Percentiles rank a stretch among this genome's conserved stretches.
phyloP scores from a whole-genome alignment of 257 asterid genomes.

The Nicotiana obtusifolia region DNA sequence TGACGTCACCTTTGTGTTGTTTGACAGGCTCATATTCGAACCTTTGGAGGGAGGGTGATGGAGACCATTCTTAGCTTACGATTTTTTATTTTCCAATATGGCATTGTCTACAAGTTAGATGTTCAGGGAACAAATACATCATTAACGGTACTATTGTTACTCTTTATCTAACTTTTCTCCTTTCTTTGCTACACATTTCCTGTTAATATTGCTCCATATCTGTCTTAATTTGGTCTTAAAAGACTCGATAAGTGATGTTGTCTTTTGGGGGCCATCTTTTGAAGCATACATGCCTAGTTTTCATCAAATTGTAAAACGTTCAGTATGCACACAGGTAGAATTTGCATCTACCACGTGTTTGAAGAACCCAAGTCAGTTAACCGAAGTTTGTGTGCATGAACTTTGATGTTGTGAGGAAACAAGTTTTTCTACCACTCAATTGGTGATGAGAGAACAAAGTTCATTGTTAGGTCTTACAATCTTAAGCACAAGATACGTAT shows the following conservation, averaged over 20 bases:
- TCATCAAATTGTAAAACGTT: background rate
- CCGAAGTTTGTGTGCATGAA: background rate
- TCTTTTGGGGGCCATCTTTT: background rate
- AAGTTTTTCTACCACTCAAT: background rate
- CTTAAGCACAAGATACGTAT: background rate
- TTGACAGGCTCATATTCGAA: conserved; percentile 90
- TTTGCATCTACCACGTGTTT: background rate
- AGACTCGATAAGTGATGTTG: background rate
- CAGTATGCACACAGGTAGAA: background rate
- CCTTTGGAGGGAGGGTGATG: conserved; percentile 79
- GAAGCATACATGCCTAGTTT: background rate
- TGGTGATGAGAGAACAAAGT: background rate
- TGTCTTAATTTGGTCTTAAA: background rate
- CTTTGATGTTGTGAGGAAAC: background rate
- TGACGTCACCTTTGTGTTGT: conserved; percentile 13
- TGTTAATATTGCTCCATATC: background rate
- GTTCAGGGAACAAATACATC: conserved; percentile 69
- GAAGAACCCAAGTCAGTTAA: background rate
- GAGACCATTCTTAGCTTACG: conserved; percentile 91
- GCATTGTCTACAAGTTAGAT: conserved; percentile 73
- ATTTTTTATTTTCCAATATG: conserved; percentile 91
- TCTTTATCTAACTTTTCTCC: background rate
- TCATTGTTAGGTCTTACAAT: background rate
- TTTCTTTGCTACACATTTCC: background rate
- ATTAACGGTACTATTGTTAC: conserved; percentile 49